Evolutionary conservation across 768 basidiomycete species (phyloP).

Genomic region (Tylopilus rubrobrunneus): DNA sequence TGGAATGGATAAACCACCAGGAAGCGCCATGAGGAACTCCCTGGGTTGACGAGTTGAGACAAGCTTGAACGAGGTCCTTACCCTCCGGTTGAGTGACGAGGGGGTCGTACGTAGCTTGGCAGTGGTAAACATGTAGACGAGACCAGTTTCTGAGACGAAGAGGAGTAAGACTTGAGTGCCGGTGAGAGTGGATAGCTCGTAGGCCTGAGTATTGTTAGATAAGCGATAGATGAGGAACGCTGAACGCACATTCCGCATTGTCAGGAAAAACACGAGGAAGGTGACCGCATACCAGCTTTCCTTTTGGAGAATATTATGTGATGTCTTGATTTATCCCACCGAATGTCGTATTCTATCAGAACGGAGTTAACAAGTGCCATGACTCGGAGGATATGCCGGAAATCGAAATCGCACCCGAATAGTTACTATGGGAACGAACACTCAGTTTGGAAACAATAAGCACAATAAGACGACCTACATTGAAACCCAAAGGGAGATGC

Average conservation of each 20-base stretch:
- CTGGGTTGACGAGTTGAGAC: slow-evolving; percentile 61
- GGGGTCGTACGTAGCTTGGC: slow-evolving; percentile 98
- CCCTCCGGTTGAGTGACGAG: slow-evolving; percentile 96
- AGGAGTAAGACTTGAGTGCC: slow-evolving; percentile 96
- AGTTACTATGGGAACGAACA: slow-evolving; percentile 37
- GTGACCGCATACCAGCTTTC: slow-evolving; percentile 81
- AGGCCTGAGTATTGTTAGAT: slow-evolving; percentile 61
- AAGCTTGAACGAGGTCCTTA: slow-evolving; percentile 97
- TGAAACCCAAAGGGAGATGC: slow-evolving; percentile 57
- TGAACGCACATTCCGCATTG: slow-evolving; percentile 35
- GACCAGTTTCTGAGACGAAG: slow-evolving; percentile 98
- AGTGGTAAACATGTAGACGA: slow-evolving; percentile 98
- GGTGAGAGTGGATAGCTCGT: slow-evolving; percentile 95
- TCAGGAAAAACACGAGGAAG: slow-evolving; percentile 34
- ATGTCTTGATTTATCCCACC: slow-evolving; percentile 97
- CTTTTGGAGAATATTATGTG: slow-evolving; percentile 99
- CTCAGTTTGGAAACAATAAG: slow-evolving; percentile 2
- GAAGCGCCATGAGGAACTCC: slow-evolving; percentile 71
- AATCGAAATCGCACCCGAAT: slow-evolving; percentile 47
- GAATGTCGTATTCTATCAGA: slow-evolving; percentile 67
- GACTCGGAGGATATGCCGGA: neutral
- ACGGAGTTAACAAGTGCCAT: neutral
- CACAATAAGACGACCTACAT: slow-evolving; percentile 35
- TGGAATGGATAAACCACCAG: slow-evolving; percentile 75
- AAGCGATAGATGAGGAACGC: slow-evolving; percentile 21